Evolutionary conservation across 495 filamentous ascomycete species (phyloP).

Genomic region (Penicillium antarcticum): DNA sequence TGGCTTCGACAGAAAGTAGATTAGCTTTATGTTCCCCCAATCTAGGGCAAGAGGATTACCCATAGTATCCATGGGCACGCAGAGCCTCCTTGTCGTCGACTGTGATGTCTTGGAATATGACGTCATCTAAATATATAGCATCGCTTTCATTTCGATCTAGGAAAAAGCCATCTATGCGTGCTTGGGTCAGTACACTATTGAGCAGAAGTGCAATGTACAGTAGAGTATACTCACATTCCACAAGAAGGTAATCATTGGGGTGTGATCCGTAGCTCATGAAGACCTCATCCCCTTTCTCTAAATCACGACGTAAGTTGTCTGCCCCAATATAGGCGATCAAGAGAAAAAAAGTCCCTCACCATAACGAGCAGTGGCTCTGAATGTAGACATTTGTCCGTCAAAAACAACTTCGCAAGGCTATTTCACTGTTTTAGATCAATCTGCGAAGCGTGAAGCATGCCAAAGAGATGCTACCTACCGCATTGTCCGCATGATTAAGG

Average conservation of each 20-base stretch:
- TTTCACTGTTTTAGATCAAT: background rate
- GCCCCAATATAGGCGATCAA: background rate
- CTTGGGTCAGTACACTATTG: background rate
- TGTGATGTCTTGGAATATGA: constrained; percentile 48
- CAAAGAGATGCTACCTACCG: constrained; percentile 13
- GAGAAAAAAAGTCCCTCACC: constrained; percentile 22
- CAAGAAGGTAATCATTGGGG: constrained; percentile 68
- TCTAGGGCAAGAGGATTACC: background rate
- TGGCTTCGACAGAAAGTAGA: background rate
- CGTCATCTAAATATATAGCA: constrained; percentile 57
- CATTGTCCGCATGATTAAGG: constrained; percentile 66
- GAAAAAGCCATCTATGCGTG: constrained; percentile 59
- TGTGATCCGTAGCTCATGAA: constrained; percentile 73
- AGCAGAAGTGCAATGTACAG: background rate
- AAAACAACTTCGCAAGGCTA: constrained; percentile 55
- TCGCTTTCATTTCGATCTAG: constrained; percentile 61
- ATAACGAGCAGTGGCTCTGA: constrained; percentile 50
- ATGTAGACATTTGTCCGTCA: constrained; percentile 51
- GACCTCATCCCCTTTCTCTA: constrained; percentile 60
- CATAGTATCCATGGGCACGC: background rate
- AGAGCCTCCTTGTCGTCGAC: background rate
- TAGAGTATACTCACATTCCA: constrained; percentile 52
- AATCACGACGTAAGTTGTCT: constrained; percentile 4
- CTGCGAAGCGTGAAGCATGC: background rate
- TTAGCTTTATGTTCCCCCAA: background rate